Conservation (phyloP, 805 yeast species). For the Scheffersomyces ergatensis region DNA sequence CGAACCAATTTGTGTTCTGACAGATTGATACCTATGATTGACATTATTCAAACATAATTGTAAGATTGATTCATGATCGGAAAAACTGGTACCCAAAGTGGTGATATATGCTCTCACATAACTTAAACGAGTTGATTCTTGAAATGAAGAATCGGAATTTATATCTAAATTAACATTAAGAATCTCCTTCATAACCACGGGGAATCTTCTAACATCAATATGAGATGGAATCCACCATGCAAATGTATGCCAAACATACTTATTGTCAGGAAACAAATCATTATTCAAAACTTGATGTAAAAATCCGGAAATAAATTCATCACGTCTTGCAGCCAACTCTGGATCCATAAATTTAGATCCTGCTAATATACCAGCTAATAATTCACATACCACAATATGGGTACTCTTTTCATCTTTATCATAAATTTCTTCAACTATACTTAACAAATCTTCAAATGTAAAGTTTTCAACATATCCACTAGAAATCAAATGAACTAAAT, state of each 20-base stretch:
- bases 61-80: constrained; percentile 44
- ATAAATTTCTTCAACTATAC: constrained; percentile 48
- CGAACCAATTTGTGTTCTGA: constrained; percentile 66
- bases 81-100: constrained; percentile 54
- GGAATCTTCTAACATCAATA: constrained; percentile 66
- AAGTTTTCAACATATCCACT: constrained; percentile 43
- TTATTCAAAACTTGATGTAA: constrained; percentile 46
- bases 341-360: constrained; percentile 44
- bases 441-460: constrained; percentile 50
- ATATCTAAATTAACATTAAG: constrained; percentile 45
- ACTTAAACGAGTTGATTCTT: constrained; percentile 58
- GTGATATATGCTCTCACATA: constrained; percentile 52
- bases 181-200: constrained; percentile 46
- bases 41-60: constrained; percentile 46
- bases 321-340: constrained; percentile 36
- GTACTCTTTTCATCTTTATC: constrained; percentile 68
- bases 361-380: constrained; percentile 60
- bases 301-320: constrained; percentile 43
- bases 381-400: constrained; percentile 73
- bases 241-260: constrained; percentile 71
- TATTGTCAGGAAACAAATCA: constrained; percentile 72
- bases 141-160: constrained; percentile 60
- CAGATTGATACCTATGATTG: constrained; percentile 69
- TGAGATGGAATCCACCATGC: constrained; percentile 72
- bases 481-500: constrained; percentile 48